Conservation (phyloP, 2,329 filamentous ascomycete species). For the Colletotrichum liaoningense region DNA sequence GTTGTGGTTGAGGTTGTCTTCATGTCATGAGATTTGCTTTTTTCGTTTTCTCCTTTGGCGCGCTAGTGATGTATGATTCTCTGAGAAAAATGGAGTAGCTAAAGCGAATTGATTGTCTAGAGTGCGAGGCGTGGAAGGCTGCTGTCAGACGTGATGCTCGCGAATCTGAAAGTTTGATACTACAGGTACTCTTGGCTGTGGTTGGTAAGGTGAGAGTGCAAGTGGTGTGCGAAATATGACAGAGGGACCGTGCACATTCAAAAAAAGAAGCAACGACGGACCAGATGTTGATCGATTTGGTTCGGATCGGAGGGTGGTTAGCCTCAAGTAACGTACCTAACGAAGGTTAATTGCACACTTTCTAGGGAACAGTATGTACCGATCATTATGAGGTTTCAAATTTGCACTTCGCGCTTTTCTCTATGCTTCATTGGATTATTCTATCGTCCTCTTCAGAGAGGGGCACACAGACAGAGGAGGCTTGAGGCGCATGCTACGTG, state of each 20-base stretch:
- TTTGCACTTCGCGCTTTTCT: neutral
- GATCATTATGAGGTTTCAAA: neutral
- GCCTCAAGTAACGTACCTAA: neutral
- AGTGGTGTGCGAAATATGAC: neutral
- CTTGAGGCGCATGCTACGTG: slow-evolving; percentile 3
- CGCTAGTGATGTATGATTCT: neutral
- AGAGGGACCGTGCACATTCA: neutral
- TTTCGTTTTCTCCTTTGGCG: too few species aligned
- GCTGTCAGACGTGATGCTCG: neutral
- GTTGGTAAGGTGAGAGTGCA: neutral
- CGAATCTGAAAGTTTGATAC: neutral
- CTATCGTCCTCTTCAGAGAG: too few species aligned
- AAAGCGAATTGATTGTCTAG: neutral
- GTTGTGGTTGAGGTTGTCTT: neutral
- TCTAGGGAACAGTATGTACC: neutral
- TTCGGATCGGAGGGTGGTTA: slow-evolving; percentile 4
- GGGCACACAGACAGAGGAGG: neutral
- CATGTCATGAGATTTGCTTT: neutral
- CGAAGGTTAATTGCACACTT: neutral
- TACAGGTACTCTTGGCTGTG: neutral
- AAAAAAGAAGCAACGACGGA: neutral
- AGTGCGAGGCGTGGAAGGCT: neutral
- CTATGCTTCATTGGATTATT: neutral
- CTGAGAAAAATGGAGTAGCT: neutral
- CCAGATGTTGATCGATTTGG: neutral